These are phyloP conservation scores for Chloranthus sessilifolius DNA, from an alignment of 164 flowering plant genomes.

Conservation along the genomic window DNA sequence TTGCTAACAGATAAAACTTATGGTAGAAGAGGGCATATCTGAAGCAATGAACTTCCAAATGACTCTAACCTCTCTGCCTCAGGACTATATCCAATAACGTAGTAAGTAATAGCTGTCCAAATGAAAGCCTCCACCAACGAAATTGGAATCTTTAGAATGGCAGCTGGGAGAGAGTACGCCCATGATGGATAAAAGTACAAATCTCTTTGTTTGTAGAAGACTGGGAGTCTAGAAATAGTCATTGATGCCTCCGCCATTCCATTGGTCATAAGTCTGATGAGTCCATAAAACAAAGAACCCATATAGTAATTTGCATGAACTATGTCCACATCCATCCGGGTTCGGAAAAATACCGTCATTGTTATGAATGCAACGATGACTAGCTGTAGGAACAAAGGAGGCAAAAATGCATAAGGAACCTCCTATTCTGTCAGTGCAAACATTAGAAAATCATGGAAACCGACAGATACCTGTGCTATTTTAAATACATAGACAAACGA, in stretches of 20 bases:
- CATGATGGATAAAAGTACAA: slow-evolving; percentile 33
- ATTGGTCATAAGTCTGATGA: not conserved
- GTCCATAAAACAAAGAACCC: not conserved
- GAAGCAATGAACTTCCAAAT: not conserved
- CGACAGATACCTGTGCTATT: slow-evolving; percentile 29
- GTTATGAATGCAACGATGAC: not conserved
- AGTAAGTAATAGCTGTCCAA: slow-evolving; percentile 45
- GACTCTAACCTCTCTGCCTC: slow-evolving; percentile 36
- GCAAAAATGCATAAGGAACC: not conserved
- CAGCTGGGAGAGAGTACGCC: slow-evolving; percentile 11
- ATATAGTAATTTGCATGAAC: too few relatives aligned
- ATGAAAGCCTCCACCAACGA: slow-evolving; percentile 35
- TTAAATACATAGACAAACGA: slow-evolving; percentile 68
- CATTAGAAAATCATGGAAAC: too few relatives aligned
- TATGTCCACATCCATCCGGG: not conserved
- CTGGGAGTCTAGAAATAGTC: slow-evolving; percentile 12
- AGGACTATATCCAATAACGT: slow-evolving; percentile 54
- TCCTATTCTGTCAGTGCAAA: too few relatives aligned
- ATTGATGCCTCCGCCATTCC: slow-evolving; percentile 4
- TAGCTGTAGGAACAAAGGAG: not conserved
- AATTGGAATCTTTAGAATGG: slow-evolving; percentile 37
- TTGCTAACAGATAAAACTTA: too few relatives aligned
- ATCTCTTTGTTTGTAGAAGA: slow-evolving; percentile 44
- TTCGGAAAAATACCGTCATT: not conserved
- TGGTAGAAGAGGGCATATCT: too few relatives aligned